Percentiles rank a stretch among this genome's conserved stretches.
These are phyloP conservation scores for Penicillium nordicum DNA, from an alignment of 2,329 filamentous ascomycete species.

Conservation along the genomic window DNA sequence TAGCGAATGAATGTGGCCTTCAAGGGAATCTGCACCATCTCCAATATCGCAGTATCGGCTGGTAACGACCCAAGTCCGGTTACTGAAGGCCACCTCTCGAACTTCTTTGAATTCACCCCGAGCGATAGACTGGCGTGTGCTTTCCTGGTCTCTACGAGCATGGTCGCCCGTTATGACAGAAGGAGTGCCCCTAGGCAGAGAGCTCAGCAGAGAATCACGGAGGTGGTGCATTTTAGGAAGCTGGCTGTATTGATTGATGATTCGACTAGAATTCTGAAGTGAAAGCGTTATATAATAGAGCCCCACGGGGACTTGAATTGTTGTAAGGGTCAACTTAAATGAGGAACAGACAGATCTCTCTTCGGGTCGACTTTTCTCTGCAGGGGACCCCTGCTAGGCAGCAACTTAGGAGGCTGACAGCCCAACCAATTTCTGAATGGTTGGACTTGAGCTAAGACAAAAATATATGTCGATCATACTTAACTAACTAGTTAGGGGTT, in stretches of 20 bases:
- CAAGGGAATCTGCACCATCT: slow-evolving; percentile 19
- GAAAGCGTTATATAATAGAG: background rate
- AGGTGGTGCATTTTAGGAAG: slow-evolving; percentile 11
- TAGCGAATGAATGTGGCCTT: slow-evolving; percentile 15
- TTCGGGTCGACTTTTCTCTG: background rate
- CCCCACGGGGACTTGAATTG: background rate
- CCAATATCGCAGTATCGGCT: slow-evolving; percentile 17
- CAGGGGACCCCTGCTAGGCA: background rate
- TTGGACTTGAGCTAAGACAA: background rate
- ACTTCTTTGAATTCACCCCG: slow-evolving; percentile 7
- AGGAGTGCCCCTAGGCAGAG: slow-evolving; percentile 9
- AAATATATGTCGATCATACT: no score
- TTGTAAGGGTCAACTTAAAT: background rate
- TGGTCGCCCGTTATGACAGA: background rate
- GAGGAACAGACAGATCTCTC: background rate
- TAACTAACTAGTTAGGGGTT: no score
- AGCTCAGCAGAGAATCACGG: slow-evolving; percentile 15
- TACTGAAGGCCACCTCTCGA: slow-evolving; percentile 10
- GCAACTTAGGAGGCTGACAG: background rate
- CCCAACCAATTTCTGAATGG: slow-evolving; percentile 1
- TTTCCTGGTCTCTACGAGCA: background rate
- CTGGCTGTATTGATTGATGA: background rate
- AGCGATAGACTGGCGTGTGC: background rate
- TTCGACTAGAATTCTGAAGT: background rate
- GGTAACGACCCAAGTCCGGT: slow-evolving; percentile 14